phyloP scores from a whole-genome alignment of 2,329 filamentous ascomycete genomes.

The Cadophora gregata region DNA sequence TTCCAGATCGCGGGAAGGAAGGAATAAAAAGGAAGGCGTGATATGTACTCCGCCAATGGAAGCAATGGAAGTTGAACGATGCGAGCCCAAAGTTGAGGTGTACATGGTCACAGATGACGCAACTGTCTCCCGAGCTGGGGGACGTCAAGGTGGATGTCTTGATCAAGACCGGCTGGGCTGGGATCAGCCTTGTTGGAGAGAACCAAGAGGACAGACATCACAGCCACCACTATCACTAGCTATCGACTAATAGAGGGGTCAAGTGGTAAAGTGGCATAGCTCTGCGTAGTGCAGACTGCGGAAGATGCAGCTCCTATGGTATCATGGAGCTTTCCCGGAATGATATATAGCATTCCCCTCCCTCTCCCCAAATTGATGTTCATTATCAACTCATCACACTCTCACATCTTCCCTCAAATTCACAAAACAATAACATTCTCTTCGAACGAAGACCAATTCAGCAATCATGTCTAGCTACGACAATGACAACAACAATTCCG shows the following conservation, averaged over 20 bases:
- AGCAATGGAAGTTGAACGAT: background rate
- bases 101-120: slow-evolving; percentile 18
- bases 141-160: background rate
- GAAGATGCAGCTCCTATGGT: slow-evolving; percentile 7
- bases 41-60: slow-evolving; percentile 8
- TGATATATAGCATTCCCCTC: slow-evolving; percentile 21
- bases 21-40: background rate
- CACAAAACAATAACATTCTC: slow-evolving; percentile 15
- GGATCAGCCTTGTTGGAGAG: background rate
- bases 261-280: too few relatives aligned
- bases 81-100: background rate
- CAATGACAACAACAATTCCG: slow-evolving; percentile 40
- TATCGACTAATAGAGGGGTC: slow-evolving; percentile 11
- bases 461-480: slow-evolving; percentile 45
- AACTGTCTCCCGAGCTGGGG: slow-evolving; percentile 5
- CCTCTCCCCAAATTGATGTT: background rate
- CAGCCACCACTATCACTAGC: slow-evolving; percentile 17
- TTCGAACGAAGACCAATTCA: slow-evolving; percentile 22
- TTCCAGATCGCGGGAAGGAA: background rate
- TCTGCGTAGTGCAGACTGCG: background rate
- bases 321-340: slow-evolving; percentile 15
- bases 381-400: slow-evolving; percentile 6
- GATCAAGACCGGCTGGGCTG: background rate
- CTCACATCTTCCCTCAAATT: slow-evolving; percentile 18
- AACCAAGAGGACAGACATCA: background rate